These are phyloP conservation scores for Isabelozyma pseudorhagii DNA, from an alignment of 805 yeast species.

Conservation along the genomic window DNA sequence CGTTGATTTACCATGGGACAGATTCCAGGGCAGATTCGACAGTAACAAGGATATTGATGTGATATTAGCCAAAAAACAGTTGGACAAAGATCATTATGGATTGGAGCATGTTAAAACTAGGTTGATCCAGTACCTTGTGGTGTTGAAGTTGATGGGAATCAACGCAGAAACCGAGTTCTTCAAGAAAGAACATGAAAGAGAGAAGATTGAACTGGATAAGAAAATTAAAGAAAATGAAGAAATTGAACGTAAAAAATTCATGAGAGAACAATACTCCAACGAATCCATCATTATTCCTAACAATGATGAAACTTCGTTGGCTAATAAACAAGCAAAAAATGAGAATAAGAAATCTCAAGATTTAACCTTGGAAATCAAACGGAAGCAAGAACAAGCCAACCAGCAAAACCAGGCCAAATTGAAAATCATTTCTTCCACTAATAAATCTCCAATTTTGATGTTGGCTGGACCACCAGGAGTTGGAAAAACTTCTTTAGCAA, in stretches of 20 bases:
- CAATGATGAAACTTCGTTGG: conserved; percentile 28
- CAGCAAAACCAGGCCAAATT: conserved; percentile 1
- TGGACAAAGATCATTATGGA: conserved; percentile 43
- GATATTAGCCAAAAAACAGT: conserved; percentile 31
- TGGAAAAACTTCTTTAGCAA: conserved; percentile 85
- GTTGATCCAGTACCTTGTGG: conserved; percentile 75
- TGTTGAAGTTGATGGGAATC: conserved; percentile 54
- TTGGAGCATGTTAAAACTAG: conserved; percentile 55
- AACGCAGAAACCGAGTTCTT: conserved; percentile 28
- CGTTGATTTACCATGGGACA: conserved; percentile 63
- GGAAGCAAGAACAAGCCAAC: conserved; percentile 4
- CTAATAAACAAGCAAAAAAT: conserved; percentile 20
- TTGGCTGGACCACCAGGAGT: conserved; percentile 94
- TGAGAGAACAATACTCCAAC: conserved; percentile 11
- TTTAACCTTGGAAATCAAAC: conserved; percentile 5
- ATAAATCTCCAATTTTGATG: conserved; percentile 70
- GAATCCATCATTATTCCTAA: conserved; percentile 32
- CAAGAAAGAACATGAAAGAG: conserved; percentile 3
- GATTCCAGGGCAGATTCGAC: conserved; percentile 24
- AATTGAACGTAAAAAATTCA: conserved; percentile 11
- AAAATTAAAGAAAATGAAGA: conserved; percentile 4
- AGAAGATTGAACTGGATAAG: conserved; percentile 2
- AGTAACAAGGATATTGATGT: conserved; percentile 50
- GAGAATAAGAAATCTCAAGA: conserved; percentile 13
- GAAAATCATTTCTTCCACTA: conserved; percentile 25